Evolutionary conservation across 2,329 filamentous ascomycete genomes (phyloP), one percentile per base, ranked within the genome.

Genomic region (Fusarium pseudonygamai): DNA sequence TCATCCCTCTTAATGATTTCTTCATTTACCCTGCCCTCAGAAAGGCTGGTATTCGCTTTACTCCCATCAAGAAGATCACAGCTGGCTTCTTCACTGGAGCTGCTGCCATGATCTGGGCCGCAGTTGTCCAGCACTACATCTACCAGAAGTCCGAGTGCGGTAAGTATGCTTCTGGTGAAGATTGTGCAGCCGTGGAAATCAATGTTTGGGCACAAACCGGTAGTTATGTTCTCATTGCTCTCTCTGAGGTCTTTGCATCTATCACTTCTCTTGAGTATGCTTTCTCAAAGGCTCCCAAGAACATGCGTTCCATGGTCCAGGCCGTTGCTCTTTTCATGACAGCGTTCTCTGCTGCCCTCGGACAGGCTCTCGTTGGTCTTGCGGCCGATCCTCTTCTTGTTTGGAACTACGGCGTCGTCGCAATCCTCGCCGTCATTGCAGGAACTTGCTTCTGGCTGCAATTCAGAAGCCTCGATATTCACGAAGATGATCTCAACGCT

Each of bases 11-110:
- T 63, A 89, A 90, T 78, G 92, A 95, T 79, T 85, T 84, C 26
- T 53, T 92, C 59, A 78, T 95, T 67, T 95, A 94, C 80, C 93
- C 93, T 0, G 77, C 86, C 28, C 86, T 95, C 52, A 88, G 90
- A 76, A 90, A 88, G 75, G 78, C 84, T n/a, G 88, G 87, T 67
- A 87, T 94, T 78, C 86, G 86, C 66, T 92, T 94, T 82, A 91
- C 88, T 0, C 93, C 92, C n/a, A 91, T 94, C 82, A 93, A 90
- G 83, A 91, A 91, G 82, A 94, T 95, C 78, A 87, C 91, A 1
- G 83, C 87, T 13, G 93, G 93, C 34, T 94, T 94, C 85, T 85
- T 90, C 65, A 84, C 89, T 34, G 91, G 88, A 42, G 86, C 89
- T 3, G 77, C 88, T 24, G 88, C 92, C 61, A 90, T 90, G 88